Evolutionary conservation across 495 filamentous ascomycete species (phyloP).

Genomic region (Penicillium diatomitis): DNA sequence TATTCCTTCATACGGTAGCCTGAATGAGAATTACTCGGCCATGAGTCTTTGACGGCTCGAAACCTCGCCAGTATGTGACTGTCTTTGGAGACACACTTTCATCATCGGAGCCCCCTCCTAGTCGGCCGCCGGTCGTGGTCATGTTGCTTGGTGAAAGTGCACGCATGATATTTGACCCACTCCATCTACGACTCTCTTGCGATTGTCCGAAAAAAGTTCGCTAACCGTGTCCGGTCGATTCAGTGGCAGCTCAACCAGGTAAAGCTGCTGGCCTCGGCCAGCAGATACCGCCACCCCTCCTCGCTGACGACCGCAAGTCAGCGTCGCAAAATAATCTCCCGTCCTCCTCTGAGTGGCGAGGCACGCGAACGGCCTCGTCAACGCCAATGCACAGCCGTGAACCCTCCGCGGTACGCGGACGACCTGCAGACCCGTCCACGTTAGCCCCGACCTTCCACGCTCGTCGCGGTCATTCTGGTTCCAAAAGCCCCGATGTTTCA

Average conservation of each 20-base stretch:
- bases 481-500: conserved; percentile 42
- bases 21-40: conserved; percentile 11
- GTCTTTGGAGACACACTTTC: neutral
- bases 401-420: conserved; percentile 35
- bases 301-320: conserved; percentile 33
- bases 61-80: conserved; percentile 8
- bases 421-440: conserved; percentile 31
- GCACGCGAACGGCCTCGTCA: conserved; percentile 38
- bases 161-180: too few species aligned
- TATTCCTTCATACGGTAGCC: conserved; percentile 8
- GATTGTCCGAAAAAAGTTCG: neutral
- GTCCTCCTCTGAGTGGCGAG: conserved; percentile 33
- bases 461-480: conserved; percentile 45
- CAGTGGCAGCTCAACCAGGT: conserved; percentile 34
- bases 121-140: neutral
- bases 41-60: conserved; percentile 13
- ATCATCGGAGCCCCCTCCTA: neutral
- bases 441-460: conserved; percentile 36
- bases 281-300: conserved; percentile 35
- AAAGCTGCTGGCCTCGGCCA: conserved; percentile 35
- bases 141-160: neutral
- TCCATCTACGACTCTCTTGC: too few species aligned
- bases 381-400: conserved; percentile 42
- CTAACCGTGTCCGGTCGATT: neutral
- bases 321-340: conserved; percentile 34